Percentiles rank a stretch among this genome's conserved stretches.
These are phyloP conservation scores for Rhodotorula sp. DNA, from an alignment of 1,284 basidiomycete genomes.

Conservation along the genomic window DNA sequence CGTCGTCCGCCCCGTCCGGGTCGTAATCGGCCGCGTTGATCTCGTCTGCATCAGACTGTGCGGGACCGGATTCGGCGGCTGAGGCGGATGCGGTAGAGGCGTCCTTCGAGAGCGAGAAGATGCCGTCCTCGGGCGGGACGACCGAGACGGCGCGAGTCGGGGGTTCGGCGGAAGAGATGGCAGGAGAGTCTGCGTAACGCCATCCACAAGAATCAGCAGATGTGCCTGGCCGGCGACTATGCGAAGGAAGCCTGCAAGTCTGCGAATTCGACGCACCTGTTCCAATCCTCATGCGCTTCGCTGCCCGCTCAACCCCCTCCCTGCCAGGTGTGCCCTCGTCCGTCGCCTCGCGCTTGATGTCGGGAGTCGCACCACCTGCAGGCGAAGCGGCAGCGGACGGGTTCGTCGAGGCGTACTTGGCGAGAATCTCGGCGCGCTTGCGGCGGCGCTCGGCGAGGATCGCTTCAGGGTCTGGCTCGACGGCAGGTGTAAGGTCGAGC, in stretches of 20 bases:
- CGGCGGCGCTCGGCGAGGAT: constrained; percentile 73
- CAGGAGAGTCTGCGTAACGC: constrained; percentile 16
- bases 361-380: constrained; percentile 9
- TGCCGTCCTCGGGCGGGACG: constrained; percentile 14
- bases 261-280: constrained; percentile 19
- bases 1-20: constrained; percentile 77
- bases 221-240: neutral
- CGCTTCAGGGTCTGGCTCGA: constrained; percentile 68
- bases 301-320: constrained; percentile 25
- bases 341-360: neutral
- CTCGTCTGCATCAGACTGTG: constrained; percentile 57
- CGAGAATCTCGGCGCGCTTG: constrained; percentile 77
- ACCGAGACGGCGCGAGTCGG: constrained; percentile 14
- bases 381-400: neutral
- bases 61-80: constrained; percentile 21
- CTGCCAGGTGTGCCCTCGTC: constrained; percentile 24
- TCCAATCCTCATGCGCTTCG: constrained; percentile 29
- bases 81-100: constrained; percentile 1
- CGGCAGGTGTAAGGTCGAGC: constrained; percentile 43
- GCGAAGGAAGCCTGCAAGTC: neutral
- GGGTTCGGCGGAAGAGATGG: constrained; percentile 2
- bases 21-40: constrained; percentile 91
- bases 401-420: constrained; percentile 60
- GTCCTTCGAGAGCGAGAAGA: constrained; percentile 16
- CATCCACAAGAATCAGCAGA: neutral